Evolutionary conservation across 148 eudicot species (phyloP), one percentile per base, ranked within the genome.

Genomic region (Cornus kousa): DNA sequence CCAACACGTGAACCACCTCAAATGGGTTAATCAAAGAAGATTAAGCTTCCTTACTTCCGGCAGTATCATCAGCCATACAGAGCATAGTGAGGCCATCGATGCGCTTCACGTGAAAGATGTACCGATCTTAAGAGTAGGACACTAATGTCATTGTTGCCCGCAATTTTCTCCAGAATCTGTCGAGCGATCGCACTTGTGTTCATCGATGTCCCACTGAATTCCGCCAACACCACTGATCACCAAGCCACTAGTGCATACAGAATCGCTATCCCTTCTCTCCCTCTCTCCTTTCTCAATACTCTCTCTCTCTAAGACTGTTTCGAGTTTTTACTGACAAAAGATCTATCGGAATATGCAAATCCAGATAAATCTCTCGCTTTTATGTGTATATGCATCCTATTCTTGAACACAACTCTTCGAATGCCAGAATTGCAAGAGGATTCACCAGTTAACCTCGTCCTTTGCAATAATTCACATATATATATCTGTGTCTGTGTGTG

Each of bases 71-170:
- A 28, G 99, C 97, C 98, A 95, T 93, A 85, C 99, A 95, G 67
- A 95, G 95, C 28, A 90, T 91, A 66, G 97, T 88, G 81, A 95
- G 91, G 19, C 92, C 93, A 80, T 95, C 97, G 75, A 97, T 93
- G 71, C 99, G 90, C 70, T 90, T 93, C 39, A 92, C 95, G 76
- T 95, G 99, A 71, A 95, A 95, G 24, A 95, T 87, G 62, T 87
- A 95, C 0, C 99, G 91, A 88, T 95, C 98, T 78, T 95, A 98
- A 4, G 99, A 95, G 74, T 95, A 95, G 0, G 99, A 95, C 9
- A 85, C 93, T 86, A 5, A 92, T 86, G 71, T 95, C 99, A 73
- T 87, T 86, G 70, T 71, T 83, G 0, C 97, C 94, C 0, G 92
- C 89, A n/a, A 86, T 84, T 74, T 93, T 92, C 70, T 95, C 99